Evolutionary conservation across 805 yeast species (phyloP).

Genomic region (Schwanniomyces yamadae): DNA sequence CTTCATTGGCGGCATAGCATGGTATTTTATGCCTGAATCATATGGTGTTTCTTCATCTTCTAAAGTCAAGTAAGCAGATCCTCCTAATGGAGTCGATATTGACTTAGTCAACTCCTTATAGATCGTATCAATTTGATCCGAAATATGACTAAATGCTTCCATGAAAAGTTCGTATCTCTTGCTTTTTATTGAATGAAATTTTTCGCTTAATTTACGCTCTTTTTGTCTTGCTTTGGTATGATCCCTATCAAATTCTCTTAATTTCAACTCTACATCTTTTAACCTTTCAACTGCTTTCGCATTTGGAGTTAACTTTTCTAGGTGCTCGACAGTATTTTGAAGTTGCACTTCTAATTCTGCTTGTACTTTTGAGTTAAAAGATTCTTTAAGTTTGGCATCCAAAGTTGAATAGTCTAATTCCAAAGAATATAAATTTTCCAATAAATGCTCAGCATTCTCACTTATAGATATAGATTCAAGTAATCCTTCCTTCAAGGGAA

Average conservation of each 20-base stretch:
- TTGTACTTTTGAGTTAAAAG: conserved; percentile 38
- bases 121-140: conserved; percentile 66
- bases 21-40: conserved; percentile 76
- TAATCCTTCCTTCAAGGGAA: conserved; percentile 64
- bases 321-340: conserved; percentile 37
- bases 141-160: conserved; percentile 73
- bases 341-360: conserved; percentile 32
- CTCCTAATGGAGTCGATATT: conserved; percentile 74
- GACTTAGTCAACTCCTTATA: conserved; percentile 85
- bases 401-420: conserved; percentile 55
- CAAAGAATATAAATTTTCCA: conserved; percentile 44
- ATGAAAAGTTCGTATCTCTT: conserved; percentile 63
- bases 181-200: conserved; percentile 58
- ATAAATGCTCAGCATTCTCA: conserved; percentile 37
- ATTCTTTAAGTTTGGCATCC: conserved; percentile 42
- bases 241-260: conserved; percentile 62
- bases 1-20: conserved; percentile 96
- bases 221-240: conserved; percentile 57
- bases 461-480: conserved; percentile 63
- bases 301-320: conserved; percentile 69
- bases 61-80: conserved; percentile 84
- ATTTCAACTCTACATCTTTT: conserved; percentile 60
- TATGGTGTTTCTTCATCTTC: conserved; percentile 93
- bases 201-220: conserved; percentile 54
- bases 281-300: conserved; percentile 76